Evolutionary conservation across 202 grass and related monocot species (phyloP).

Genomic region (Panicum hallii): DNA sequence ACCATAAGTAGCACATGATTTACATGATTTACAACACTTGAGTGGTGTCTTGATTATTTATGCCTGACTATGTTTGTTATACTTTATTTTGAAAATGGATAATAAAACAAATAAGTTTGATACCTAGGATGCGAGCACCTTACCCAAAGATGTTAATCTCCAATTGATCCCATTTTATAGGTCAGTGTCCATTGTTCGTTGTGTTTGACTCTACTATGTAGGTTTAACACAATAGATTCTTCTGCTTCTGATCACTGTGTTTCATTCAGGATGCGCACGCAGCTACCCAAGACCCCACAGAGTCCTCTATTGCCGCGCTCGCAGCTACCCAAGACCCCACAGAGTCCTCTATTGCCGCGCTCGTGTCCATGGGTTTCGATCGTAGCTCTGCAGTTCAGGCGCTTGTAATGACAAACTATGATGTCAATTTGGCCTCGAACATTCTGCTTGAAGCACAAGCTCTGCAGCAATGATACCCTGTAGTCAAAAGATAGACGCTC

Average conservation of each 20-base stretch:
- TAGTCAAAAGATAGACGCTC: neutral
- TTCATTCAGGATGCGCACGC: constrained; percentile 45
- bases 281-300: constrained; percentile 45
- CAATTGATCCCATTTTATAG: neutral
- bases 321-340: constrained; percentile 41
- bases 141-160: constrained; percentile 18
- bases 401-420: constrained; percentile 68
- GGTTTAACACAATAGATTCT: neutral
- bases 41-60: neutral
- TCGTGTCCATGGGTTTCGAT: constrained; percentile 93
- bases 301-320: constrained; percentile 54
- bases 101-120: neutral
- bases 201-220: neutral
- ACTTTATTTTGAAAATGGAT: neutral
- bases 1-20: neutral
- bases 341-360: constrained; percentile 60
- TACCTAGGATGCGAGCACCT: neutral
- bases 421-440: constrained; percentile 80
- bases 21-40: neutral
- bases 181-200: neutral
- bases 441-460: constrained; percentile 88
- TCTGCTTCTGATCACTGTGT: neutral
- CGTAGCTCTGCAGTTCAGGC: constrained; percentile 73
- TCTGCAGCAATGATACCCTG: neutral
- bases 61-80: neutral